A percentile compares a stretch with the other conserved stretches of the same genome.
Conservation (phyloP, 208 protist genomes). For the Acanthamoeba lenticulata region DNA sequence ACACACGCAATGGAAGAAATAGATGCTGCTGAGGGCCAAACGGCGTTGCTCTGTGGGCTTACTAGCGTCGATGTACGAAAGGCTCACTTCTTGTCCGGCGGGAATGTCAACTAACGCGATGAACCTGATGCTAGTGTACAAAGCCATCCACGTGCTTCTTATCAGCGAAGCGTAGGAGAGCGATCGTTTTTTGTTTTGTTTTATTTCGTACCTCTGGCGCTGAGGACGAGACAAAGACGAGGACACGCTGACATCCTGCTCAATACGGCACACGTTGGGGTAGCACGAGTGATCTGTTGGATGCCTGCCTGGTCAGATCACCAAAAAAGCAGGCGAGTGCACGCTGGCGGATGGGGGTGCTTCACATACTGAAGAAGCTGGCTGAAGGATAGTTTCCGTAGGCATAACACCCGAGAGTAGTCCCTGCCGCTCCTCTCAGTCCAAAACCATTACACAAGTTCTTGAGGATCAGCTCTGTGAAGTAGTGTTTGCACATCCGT, state of each 20-base stretch:
- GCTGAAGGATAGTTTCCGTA: background rate
- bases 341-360: too few species aligned
- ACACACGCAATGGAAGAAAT: slow-evolving; percentile 2
- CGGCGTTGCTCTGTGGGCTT: background rate
- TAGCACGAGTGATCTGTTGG: background rate
- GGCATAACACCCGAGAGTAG: background rate
- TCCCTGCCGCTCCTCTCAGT: background rate
- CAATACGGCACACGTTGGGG: background rate
- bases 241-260: background rate
- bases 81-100: background rate
- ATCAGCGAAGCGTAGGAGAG: background rate
- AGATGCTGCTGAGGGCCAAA: background rate
- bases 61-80: background rate
- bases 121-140: background rate
- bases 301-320: too few species aligned
- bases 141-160: background rate
- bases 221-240: background rate
- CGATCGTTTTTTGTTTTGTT: too few species aligned
- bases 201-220: background rate
- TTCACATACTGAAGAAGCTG: background rate
- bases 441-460: background rate
- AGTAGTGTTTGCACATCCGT: background rate
- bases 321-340: background rate
- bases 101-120: background rate
- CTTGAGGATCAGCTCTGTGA: background rate